phyloP scores from a whole-genome alignment of 2,329 filamentous ascomycete species.

The Fusarium kyushuense region DNA sequence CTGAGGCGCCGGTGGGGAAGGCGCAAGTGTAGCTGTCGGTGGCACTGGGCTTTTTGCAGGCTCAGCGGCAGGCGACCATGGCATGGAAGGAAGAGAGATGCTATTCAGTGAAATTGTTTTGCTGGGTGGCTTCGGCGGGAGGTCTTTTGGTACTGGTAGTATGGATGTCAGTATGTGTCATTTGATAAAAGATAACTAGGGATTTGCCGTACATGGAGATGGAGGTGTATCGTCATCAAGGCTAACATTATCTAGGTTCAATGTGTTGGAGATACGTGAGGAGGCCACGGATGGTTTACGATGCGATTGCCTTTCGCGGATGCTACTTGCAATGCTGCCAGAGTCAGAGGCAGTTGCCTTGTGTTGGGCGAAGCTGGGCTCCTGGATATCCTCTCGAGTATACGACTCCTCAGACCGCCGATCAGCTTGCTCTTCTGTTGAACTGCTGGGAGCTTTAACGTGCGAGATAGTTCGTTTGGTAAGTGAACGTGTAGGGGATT shows the following conservation, averaged over 20 bases:
- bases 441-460: conserved; percentile 49
- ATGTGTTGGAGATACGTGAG: conserved; percentile 60
- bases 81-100: conserved; percentile 78
- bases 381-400: conserved; percentile 16
- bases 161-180: conserved; percentile 34
- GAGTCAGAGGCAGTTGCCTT: conserved; percentile 33
- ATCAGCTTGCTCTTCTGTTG: conserved; percentile 21
- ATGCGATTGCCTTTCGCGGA: conserved; percentile 38
- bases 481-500: conserved; percentile 72
- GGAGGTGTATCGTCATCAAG: conserved; percentile 65
- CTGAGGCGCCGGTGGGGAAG: conserved; percentile 50
- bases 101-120: conserved; percentile 75
- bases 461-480: conserved; percentile 60
- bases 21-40: conserved; percentile 50
- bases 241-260: conserved; percentile 71
- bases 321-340: conserved; percentile 30
- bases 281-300: conserved; percentile 56
- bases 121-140: conserved; percentile 56
- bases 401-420: conserved; percentile 29
- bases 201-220: conserved; percentile 48
- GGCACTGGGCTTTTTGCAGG: conserved; percentile 60
- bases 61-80: conserved; percentile 73
- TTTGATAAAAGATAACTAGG: not conserved
- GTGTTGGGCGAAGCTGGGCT: conserved; percentile 31
- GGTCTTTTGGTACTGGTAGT: conserved; percentile 49